Evolutionary conservation across 306 rosid species (phyloP).

Genomic region (Senna siamea): DNA sequence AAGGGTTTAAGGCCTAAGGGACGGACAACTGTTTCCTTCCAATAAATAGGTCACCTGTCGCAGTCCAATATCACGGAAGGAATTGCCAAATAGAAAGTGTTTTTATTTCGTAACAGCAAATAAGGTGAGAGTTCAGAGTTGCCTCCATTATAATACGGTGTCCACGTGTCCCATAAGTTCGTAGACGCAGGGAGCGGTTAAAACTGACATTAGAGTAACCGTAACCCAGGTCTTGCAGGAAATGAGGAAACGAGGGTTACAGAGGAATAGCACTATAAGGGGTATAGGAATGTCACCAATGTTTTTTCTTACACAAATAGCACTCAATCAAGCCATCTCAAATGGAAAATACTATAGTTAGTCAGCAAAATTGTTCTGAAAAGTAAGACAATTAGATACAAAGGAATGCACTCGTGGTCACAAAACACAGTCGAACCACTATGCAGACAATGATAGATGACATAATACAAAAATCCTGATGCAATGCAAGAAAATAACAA

Average conservation of each 20-base stretch:
- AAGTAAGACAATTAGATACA: conserved; percentile 19
- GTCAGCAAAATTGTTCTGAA: conserved; percentile 1
- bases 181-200: not conserved
- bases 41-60: not conserved
- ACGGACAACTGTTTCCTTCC: not conserved
- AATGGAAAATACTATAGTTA: conserved; percentile 18
- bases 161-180: not conserved
- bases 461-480: conserved; percentile 33
- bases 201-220: not conserved
- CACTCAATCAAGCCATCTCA: not conserved
- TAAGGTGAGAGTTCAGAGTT: no score
- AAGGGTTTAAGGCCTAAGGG: no score
- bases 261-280: conserved; percentile 16
- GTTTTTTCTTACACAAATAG: not conserved
- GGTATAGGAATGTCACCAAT: not conserved
- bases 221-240: no score
- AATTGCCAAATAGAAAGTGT: not conserved
- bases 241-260: not conserved
- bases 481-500: conserved; percentile 28
- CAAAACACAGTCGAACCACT: conserved; percentile 31
- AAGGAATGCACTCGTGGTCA: conserved; percentile 25
- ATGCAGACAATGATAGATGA: conserved; percentile 18
- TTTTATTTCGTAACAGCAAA: no score
- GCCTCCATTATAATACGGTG: no score
- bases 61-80: not conserved